Evolutionary conservation across 2,329 filamentous ascomycete genomes (phyloP), one percentile per base, ranked within the genome.

Genomic region (Fusarium albidum): DNA sequence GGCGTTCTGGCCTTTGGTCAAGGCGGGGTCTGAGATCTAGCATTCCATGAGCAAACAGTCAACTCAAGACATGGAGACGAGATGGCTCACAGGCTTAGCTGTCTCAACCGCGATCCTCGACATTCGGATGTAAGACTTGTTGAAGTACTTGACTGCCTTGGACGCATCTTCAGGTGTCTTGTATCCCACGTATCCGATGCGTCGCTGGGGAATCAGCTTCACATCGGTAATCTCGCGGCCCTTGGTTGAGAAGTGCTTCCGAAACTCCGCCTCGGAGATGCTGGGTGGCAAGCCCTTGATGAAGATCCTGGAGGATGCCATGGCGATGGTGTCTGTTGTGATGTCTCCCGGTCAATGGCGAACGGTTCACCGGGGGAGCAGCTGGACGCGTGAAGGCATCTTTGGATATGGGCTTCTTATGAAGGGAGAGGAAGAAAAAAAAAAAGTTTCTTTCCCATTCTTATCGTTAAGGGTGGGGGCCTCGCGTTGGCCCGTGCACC

Each of bases 171-270:
- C 86, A 12, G 89, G 79, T 44, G 85, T 90, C 76, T 91, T 93
- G 81, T 94, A 98, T 59, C 95, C 95, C 55, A 99, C 86, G 81
- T 96, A 99, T 66, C 93, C 95, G 74, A 99, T 97, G 65, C 93
- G 86, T 68, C 95, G 86, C 69, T 92, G 87, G 6, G 91, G 85
- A 70, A 98, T 91, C 71, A 97, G 84, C 82, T 96, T 96, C 67
- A 92, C 85, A 77, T 99, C 95, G 46, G 94, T 98, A 70, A 97
- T 85, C 59, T 89, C 80, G 58, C 85, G 85, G 57, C 88, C 88
- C 66, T 85, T 77, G 33, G 78, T 82, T 55, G 89, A 85, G 75
- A 99, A 99, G 77, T 98, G 93, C 71, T 91, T 92, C 71, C 86
- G 87, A 71, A 98, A 90, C 63, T 96, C 90, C 46, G 88, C 86